These are phyloP conservation scores for Colletotrichum acutatum DNA, from an alignment of 2,329 filamentous ascomycete genomes.

Conservation along the genomic window DNA sequence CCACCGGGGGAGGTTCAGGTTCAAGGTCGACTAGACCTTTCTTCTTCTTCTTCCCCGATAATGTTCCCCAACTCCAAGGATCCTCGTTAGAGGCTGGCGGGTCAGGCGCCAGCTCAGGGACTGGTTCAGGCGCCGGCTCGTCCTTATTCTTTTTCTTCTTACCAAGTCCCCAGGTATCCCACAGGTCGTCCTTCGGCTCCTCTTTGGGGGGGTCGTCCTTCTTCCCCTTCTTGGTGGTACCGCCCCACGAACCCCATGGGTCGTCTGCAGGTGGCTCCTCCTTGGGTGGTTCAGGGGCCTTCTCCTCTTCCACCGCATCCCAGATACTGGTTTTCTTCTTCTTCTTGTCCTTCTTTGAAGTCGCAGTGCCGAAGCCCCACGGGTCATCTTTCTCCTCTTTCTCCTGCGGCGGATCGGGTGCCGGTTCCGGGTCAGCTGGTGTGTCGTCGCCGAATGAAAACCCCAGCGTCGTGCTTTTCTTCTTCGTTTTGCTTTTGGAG, in stretches of 20 bases:
- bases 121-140: conserved; percentile 39
- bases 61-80: conserved; percentile 46
- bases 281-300: conserved; percentile 38
- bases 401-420: conserved; percentile 26
- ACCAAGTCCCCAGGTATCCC: conserved; percentile 39
- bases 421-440: conserved; percentile 18
- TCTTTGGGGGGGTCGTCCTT: conserved; percentile 46
- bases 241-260: conserved; percentile 48
- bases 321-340: conserved; percentile 54
- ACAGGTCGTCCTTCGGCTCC: conserved; percentile 37
- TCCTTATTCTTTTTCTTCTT: conserved; percentile 45
- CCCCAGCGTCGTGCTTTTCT: conserved; percentile 55
- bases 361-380: conserved; percentile 43
- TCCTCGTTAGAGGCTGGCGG: conserved; percentile 42
- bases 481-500: conserved; percentile 61
- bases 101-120: conserved; percentile 41
- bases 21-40: conserved; percentile 41
- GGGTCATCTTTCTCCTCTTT: conserved; percentile 52
- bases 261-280: conserved; percentile 39
- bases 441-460: conserved; percentile 57
- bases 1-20: conserved; percentile 37
- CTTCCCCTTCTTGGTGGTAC: conserved; percentile 47
- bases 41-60: conserved; percentile 52
- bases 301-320: conserved; percentile 49
- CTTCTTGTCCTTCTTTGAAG: conserved; percentile 56